These are phyloP conservation scores for Eucalyptus pauciflora DNA, from an alignment of 345 rosid genomes.

Conservation along the genomic window DNA sequence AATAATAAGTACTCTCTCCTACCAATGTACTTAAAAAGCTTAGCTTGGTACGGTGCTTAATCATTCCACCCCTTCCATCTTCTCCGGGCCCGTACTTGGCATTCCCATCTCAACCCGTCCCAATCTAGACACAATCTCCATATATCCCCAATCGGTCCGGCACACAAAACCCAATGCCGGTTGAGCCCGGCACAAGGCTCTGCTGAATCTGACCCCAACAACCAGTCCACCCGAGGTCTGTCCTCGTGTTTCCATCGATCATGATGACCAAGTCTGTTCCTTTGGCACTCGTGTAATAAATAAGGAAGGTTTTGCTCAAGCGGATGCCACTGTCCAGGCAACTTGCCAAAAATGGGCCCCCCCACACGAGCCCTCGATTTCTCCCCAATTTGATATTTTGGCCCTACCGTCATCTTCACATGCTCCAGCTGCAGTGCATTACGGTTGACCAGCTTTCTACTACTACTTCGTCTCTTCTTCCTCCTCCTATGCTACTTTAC, in stretches of 20 bases:
- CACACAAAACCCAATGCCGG: fast-evolving
- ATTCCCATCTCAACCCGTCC: not conserved
- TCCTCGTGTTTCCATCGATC: fast-evolving
- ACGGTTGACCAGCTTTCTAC: not conserved
- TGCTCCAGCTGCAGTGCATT: not conserved
- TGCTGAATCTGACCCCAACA: not conserved
- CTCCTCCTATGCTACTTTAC: fast-evolving
- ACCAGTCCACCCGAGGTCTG: not conserved
- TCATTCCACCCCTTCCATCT: not conserved
- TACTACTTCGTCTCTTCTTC: not conserved
- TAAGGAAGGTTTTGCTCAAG: not conserved
- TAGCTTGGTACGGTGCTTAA: not conserved
- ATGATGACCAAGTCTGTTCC: not conserved
- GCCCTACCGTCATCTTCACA: not conserved
- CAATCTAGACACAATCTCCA: not conserved
- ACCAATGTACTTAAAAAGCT: not conserved
- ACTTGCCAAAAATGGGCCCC: not conserved
- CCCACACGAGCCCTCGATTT: not conserved
- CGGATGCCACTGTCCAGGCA: not conserved
- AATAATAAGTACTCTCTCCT: not conserved
- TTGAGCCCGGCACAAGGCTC: not conserved
- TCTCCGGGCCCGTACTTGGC: fast-evolving
- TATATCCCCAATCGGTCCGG: not conserved
- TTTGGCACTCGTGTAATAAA: not conserved
- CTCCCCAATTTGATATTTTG: not conserved